phyloP scores from a whole-genome alignment of 1,284 basidiomycete genomes.

The Lentinula novae-zelandiae region DNA sequence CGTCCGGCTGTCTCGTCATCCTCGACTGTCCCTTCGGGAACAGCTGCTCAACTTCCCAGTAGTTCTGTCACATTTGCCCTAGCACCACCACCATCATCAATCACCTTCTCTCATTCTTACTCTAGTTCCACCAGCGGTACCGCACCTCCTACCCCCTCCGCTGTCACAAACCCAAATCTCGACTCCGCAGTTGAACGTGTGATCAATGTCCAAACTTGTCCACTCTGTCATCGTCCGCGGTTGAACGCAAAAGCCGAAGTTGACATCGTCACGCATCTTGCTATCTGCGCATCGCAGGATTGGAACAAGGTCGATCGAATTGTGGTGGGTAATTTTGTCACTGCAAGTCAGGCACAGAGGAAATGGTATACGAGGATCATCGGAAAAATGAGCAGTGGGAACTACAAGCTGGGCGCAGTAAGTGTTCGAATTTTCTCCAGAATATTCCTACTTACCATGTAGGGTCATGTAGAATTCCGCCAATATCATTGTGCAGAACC shows the following conservation, averaged over 20 bases:
- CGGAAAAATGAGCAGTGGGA: conserved; percentile 78
- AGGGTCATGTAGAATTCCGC: conserved; percentile 71
- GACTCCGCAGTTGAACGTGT: conserved; percentile 76
- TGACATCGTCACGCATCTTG: conserved; percentile 92
- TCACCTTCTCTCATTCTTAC: neutral
- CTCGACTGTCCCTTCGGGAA: neutral
- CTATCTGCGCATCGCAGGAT: conserved; percentile 90
- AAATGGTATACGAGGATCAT: conserved; percentile 95
- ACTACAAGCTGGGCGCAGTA: conserved; percentile 88
- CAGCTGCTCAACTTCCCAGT: neutral
- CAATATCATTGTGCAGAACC: conserved; percentile 95
- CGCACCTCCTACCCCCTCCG: conserved; percentile 18
- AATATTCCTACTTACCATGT: conserved; percentile 1
- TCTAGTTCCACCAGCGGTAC: conserved; percentile 23
- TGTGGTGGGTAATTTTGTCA: conserved; percentile 94
- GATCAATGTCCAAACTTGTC: conserved; percentile 93
- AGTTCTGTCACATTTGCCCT: neutral
- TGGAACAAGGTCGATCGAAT: conserved; percentile 88
- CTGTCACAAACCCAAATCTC: conserved; percentile 15
- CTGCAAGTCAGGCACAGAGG: conserved; percentile 91
- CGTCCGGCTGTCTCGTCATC: neutral
- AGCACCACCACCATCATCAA: neutral
- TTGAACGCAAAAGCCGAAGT: conserved; percentile 85
- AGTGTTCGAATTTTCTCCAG: conserved; percentile 26
- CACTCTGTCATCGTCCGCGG: conserved; percentile 87